These are phyloP conservation scores for Wickerhamomyces alni DNA, from an alignment of 805 yeast genomes.

Conservation along the genomic window DNA sequence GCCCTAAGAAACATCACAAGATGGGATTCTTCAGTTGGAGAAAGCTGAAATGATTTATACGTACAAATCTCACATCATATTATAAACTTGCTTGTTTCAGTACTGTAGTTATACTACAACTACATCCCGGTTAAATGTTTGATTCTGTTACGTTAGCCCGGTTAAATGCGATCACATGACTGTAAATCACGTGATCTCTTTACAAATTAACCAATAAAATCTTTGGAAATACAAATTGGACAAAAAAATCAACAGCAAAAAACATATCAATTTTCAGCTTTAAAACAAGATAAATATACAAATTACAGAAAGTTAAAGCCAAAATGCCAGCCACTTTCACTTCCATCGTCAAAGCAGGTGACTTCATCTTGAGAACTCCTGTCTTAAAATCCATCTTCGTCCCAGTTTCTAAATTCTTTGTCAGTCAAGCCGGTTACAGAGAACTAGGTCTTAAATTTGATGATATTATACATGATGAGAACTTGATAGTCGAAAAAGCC, in stretches of 20 bases:
- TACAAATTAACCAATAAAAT: constrained; percentile 7
- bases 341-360: constrained; percentile 66
- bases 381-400: constrained; percentile 65
- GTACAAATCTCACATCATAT: no score
- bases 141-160: no score
- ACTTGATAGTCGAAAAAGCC: constrained; percentile 80
- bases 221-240: constrained; percentile 6
- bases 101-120: no score
- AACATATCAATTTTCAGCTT: not conserved
- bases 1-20: constrained; percentile 5
- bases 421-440: constrained; percentile 84
- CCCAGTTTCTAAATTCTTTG: constrained; percentile 75
- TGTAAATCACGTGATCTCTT: constrained; percentile 1
- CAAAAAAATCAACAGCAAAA: not conserved
- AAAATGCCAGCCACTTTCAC: constrained; percentile 33
- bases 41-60: not conserved
- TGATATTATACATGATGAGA: constrained; percentile 86
- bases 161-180: no score
- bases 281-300: not conserved
- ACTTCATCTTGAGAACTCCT: constrained; percentile 77
- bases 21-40: constrained; percentile 10
- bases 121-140: no score
- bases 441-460: constrained; percentile 88
- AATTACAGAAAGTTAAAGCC: not conserved
- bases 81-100: no score